phyloP scores from a whole-genome alignment of 31 red algal species.

The Porphyra umbilicalis region DNA sequence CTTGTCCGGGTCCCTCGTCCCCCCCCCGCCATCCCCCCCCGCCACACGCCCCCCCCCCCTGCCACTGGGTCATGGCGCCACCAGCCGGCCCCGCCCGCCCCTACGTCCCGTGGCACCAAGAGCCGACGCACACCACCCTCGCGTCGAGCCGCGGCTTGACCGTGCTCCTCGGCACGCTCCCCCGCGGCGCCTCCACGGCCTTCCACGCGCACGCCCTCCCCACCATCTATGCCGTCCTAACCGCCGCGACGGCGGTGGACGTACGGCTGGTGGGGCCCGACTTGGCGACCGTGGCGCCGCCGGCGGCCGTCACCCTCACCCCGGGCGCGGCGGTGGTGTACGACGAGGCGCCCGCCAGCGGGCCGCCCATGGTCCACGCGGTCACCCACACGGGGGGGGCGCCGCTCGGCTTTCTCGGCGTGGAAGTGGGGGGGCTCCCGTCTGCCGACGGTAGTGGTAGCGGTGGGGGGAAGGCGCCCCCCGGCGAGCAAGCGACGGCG shows the following conservation, averaged over 20 bases:
- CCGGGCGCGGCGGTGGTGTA: not conserved
- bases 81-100: not conserved
- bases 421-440: not conserved
- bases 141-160: not conserved
- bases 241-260: not conserved
- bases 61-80: too few relatives aligned
- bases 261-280: not conserved
- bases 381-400: not conserved
- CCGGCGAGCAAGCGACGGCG: too few relatives aligned
- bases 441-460: too few relatives aligned
- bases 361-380: not conserved
- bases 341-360: not conserved
- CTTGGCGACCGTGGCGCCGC: not conserved
- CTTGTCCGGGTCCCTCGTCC: too few relatives aligned
- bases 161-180: not conserved
- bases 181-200: not conserved
- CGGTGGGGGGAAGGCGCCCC: too few relatives aligned
- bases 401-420: not conserved
- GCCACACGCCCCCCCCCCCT: too few relatives aligned
- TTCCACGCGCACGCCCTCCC: not conserved
- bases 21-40: too few relatives aligned
- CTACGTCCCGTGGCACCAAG: not conserved
- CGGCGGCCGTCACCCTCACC: not conserved
- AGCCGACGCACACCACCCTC: not conserved
- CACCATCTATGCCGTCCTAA: not conserved